Evolutionary conservation across 2,329 filamentous ascomycete species (phyloP), one percentile per base, ranked within the genome.

Genomic region (Incumbomyces delicatus): DNA sequence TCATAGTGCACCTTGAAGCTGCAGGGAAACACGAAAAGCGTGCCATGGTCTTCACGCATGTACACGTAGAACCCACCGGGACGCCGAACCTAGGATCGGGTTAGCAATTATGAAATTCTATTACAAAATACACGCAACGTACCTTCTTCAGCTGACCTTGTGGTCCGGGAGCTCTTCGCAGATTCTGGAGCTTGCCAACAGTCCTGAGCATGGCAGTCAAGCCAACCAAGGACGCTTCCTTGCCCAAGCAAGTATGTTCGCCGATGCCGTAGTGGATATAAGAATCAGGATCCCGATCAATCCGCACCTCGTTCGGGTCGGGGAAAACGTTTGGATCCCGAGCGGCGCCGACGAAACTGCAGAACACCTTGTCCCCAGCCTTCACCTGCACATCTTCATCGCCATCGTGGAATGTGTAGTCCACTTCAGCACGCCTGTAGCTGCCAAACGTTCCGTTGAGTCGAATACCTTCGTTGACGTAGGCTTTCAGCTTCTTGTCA

Each of bases 401-500:
- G 12, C 72, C 71, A 47, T 81, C 74, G 30, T 63, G 49, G 39
- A 76, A 69, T 1, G 67, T 66, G 41, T 74, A 69, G 14, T 65
- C 58, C 0, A 58, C 62, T 0, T 70, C 63, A 2, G 74, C 76
- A 46, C 77, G 67, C 33, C 81, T 77, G 66, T 78, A 80, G 1
- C 78, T 69, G 8, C 76, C 75, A 46, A 78, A 77, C 0, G 76
- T 77, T 10, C 80, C 78, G 3, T 79, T 77, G 44, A 89, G 70
- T 33, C 85, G 80, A 46, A 85, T 74, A 13, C 80, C 84, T 63
- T 87, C 87, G 69, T 83, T 72, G 36, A 77, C 78, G 59, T 86
- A 88, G 33, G 79, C 81, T 1, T 83, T 71, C 2, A 90, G 70
- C 30, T 76, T 66, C 1, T 78, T 71, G 52, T 87, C 81, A 0